Conservation (phyloP, 2,329 filamentous ascomycete species). For the Truncatella angustata region DNA sequence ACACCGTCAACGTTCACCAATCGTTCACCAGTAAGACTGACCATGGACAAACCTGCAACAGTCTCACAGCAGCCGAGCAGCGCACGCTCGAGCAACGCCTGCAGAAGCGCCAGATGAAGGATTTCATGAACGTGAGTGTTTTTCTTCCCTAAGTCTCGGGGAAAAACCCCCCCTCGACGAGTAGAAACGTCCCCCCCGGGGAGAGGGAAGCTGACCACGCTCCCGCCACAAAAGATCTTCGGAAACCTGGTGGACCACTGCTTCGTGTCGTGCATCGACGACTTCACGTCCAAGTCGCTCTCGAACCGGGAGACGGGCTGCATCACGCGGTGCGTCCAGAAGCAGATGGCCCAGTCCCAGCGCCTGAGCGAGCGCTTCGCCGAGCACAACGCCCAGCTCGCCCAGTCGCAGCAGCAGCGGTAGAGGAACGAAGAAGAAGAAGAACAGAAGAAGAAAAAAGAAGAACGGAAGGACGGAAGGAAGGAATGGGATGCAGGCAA, state of each 20-base stretch:
- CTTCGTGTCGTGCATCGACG: constrained; percentile 96
- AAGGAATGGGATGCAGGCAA: too few species aligned
- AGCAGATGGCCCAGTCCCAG: constrained; percentile 89
- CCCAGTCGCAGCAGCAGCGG: constrained; percentile 49
- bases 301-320: constrained; percentile 86
- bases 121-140: constrained; percentile 95
- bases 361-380: constrained; percentile 88
- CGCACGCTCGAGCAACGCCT: constrained; percentile 91
- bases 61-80: constrained; percentile 76
- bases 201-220: background rate
- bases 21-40: background rate
- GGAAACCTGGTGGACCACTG: constrained; percentile 77
- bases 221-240: constrained; percentile 44
- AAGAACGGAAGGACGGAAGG: background rate
- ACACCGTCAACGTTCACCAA: background rate
- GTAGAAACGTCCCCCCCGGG: background rate
- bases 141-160: too few species aligned
- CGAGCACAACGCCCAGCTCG: constrained; percentile 63
- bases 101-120: constrained; percentile 98
- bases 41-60: constrained; percentile 19
- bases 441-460: background rate
- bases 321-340: constrained; percentile 92
- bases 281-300: constrained; percentile 97
- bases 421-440: constrained; percentile 26
- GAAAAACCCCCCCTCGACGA: too few species aligned